phyloP scores from a whole-genome alignment of 768 basidiomycete species.

The Macrolepiota fuliginosa region DNA sequence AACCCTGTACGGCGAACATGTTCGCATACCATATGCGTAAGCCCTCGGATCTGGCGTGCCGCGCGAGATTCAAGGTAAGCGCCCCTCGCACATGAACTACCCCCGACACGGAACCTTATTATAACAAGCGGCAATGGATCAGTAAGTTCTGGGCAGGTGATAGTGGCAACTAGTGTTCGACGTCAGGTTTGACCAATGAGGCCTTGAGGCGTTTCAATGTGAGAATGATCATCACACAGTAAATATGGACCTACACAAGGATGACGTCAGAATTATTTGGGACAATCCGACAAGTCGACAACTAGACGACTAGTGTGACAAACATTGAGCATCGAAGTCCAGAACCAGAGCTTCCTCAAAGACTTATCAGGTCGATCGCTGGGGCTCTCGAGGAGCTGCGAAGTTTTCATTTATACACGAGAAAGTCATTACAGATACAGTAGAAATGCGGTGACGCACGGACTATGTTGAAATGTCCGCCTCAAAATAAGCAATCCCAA shows the following conservation, averaged over 20 bases:
- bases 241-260: slow-evolving; percentile 5
- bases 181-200: not conserved
- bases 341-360: not conserved
- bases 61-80: not conserved
- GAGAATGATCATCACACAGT: not conserved
- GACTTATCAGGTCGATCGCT: not conserved
- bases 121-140: not conserved
- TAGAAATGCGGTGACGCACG: slow-evolving; percentile 2
- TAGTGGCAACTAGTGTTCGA: not conserved
- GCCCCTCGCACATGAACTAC: not conserved
- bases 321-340: not conserved
- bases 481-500: slow-evolving; percentile 8
- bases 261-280: not conserved
- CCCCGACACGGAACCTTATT: slow-evolving; percentile 6
- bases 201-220: not conserved
- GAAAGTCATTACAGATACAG: slow-evolving; percentile 8
- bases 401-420: slow-evolving; percentile 6
- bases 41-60: not conserved
- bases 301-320: not conserved
- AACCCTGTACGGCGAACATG: not conserved
- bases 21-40: not conserved
- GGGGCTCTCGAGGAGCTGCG: no score
- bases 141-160: not conserved
- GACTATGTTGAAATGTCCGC: slow-evolving; percentile 12
- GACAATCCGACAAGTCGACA: not conserved